phyloP scores from a whole-genome alignment of 2,329 filamentous ascomycete species.

The Aspergillus nomiae region DNA sequence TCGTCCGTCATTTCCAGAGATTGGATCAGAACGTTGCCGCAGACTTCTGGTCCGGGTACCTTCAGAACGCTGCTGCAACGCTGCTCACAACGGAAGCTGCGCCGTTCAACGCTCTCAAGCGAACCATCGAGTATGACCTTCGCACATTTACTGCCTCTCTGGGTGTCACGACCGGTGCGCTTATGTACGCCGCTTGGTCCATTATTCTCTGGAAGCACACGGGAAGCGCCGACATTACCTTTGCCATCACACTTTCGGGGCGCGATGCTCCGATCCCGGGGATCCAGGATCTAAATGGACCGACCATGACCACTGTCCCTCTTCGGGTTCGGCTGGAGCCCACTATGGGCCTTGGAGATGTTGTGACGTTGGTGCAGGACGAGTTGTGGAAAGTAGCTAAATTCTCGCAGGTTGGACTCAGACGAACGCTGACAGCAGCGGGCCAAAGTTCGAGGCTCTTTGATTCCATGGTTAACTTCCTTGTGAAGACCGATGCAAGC shows the following conservation, averaged over 20 bases:
- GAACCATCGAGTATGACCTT: not conserved
- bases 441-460: not conserved
- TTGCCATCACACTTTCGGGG: constrained; percentile 15
- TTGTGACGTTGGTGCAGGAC: not conserved
- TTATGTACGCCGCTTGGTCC: constrained; percentile 19
- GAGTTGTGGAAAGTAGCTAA: constrained; percentile 8
- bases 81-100: not conserved
- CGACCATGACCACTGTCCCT: constrained; percentile 14
- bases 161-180: constrained; percentile 8
- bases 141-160: not conserved
- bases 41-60: constrained; percentile 11
- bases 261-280: constrained; percentile 12
- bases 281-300: constrained; percentile 10
- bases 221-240: constrained; percentile 11
- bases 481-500: not conserved
- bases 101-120: constrained; percentile 5
- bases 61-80: constrained; percentile 6
- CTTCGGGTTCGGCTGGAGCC: constrained; percentile 8
- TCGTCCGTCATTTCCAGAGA: constrained; percentile 8
- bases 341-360: not conserved
- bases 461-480: constrained; percentile 14
- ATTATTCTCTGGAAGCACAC: constrained; percentile 14
- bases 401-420: constrained; percentile 9
- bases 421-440: constrained; percentile 4
- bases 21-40: constrained; percentile 1